Percentiles rank a stretch among this genome's conserved stretches.
Conservation (phyloP, 78 protist genomes). For the Dictyostelium intermedium region DNA sequence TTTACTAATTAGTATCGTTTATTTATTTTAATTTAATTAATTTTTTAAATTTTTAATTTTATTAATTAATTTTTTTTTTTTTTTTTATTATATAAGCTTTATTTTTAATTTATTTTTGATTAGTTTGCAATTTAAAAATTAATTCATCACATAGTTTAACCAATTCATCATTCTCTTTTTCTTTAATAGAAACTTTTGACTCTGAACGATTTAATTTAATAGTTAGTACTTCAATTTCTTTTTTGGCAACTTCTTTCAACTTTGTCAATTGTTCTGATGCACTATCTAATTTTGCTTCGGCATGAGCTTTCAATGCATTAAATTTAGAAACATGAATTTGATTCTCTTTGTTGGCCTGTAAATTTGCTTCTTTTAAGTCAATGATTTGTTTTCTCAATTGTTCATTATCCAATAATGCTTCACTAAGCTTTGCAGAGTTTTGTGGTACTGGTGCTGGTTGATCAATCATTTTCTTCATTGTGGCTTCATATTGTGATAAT, state of each 20-base stretch:
- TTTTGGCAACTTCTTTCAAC: constrained; percentile 59
- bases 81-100: background rate
- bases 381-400: constrained; percentile 31
- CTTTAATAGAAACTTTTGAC: constrained; percentile 13
- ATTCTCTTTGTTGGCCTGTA: constrained; percentile 28
- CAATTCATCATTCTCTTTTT: constrained; percentile 53
- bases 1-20: too few relatives aligned
- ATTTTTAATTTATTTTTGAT: background rate
- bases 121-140: constrained; percentile 36
- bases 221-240: constrained; percentile 66
- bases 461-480: constrained; percentile 71
- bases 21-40: background rate
- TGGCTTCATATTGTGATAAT: constrained; percentile 43
- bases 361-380: constrained; percentile 18
- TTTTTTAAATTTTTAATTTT: background rate
- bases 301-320: constrained; percentile 64
- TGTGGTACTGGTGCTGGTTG: constrained; percentile 74
- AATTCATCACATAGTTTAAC: constrained; percentile 63
- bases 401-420: constrained; percentile 54
- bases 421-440: constrained; percentile 39
- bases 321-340: constrained; percentile 48
- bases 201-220: constrained; percentile 53
- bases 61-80: background rate
- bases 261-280: constrained; percentile 60
- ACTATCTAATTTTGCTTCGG: constrained; percentile 56